These are phyloP conservation scores for Lathyrus oleraceus DNA, from an alignment of 306 rosid species.

Conservation along the genomic window DNA sequence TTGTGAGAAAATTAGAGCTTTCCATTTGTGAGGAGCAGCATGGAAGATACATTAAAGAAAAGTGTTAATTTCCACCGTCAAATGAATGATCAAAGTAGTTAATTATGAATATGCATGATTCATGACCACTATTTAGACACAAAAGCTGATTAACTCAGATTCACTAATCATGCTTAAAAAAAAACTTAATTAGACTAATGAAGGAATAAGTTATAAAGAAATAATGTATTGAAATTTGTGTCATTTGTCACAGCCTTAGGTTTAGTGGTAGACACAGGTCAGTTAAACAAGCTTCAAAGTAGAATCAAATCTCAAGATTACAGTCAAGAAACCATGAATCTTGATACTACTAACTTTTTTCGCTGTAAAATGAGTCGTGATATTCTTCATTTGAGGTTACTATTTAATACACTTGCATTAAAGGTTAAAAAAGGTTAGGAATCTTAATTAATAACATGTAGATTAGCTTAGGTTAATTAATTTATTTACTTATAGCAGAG, in stretches of 20 bases:
- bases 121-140: conserved; percentile 33
- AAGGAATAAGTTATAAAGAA: conserved; percentile 21
- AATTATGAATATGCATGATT: conserved; percentile 13
- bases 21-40: conserved; percentile 1
- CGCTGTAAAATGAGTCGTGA: conserved; percentile 27
- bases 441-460: conserved; percentile 3
- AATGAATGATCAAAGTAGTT: conserved; percentile 18
- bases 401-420: not conserved
- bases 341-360: conserved; percentile 23
- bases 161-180: conserved; percentile 40
- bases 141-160: conserved; percentile 36
- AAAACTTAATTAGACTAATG: conserved; percentile 1
- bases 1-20: not conserved
- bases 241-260: conserved; percentile 12
- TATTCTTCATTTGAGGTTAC: conserved; percentile 3
- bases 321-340: conserved; percentile 29
- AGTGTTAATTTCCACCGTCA: conserved; percentile 25
- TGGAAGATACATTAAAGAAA: conserved; percentile 18
- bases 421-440: conserved; percentile 5
- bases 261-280: conserved; percentile 32
- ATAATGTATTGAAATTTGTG: conserved; percentile 30
- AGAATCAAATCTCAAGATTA: conserved; percentile 27
- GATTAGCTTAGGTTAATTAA: not conserved
- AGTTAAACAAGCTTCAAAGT: conserved; percentile 29
- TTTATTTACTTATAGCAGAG: conserved; percentile 5